Conservation (phyloP, 352 stramenopile genomes). For the Phytopythium litorale region DNA sequence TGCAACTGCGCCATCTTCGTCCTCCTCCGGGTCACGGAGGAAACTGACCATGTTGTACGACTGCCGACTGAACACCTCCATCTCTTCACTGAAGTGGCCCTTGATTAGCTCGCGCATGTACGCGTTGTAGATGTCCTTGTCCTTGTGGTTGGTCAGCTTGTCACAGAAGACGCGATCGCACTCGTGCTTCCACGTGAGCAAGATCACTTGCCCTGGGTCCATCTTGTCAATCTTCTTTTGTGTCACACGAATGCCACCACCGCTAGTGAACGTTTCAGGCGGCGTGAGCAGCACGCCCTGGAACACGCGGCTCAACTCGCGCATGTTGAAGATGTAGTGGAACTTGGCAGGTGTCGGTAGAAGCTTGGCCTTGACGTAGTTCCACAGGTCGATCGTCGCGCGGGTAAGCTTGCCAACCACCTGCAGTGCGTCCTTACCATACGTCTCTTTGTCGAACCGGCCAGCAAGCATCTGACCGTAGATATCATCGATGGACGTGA, state of each 20-base stretch:
- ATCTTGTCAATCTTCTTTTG: constrained; percentile 89
- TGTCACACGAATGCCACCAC: constrained; percentile 75
- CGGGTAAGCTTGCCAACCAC: constrained; percentile 94
- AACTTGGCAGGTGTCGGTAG: constrained; percentile 97
- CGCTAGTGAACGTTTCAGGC: constrained; percentile 92
- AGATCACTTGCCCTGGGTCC: constrained; percentile 88
- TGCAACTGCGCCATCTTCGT: constrained; percentile 94
- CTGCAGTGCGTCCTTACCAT: constrained; percentile 76
- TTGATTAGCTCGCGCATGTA: constrained; percentile 92
- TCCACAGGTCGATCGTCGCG: constrained; percentile 96
- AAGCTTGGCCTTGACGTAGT: constrained; percentile 97
- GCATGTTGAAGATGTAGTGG: constrained; percentile 99
- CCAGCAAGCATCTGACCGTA: constrained; percentile 98
- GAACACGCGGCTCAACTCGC: constrained; percentile 97
- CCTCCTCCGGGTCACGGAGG: constrained; percentile 95
- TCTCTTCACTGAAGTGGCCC: constrained; percentile 88
- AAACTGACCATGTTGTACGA: constrained; percentile 97
- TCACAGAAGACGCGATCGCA: constrained; percentile 97
- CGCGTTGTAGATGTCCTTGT: constrained; percentile 93
- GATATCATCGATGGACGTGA: constrained; percentile 99
- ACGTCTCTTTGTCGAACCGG: constrained; percentile 89
- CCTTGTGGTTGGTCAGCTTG: constrained; percentile 97
- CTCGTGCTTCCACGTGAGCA: constrained; percentile 98
- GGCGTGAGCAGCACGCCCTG: constrained; percentile 96
- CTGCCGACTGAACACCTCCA: constrained; percentile 66